These are phyloP conservation scores for Acacia confusa DNA, from an alignment of 306 rosid genomes.

Conservation along the genomic window DNA sequence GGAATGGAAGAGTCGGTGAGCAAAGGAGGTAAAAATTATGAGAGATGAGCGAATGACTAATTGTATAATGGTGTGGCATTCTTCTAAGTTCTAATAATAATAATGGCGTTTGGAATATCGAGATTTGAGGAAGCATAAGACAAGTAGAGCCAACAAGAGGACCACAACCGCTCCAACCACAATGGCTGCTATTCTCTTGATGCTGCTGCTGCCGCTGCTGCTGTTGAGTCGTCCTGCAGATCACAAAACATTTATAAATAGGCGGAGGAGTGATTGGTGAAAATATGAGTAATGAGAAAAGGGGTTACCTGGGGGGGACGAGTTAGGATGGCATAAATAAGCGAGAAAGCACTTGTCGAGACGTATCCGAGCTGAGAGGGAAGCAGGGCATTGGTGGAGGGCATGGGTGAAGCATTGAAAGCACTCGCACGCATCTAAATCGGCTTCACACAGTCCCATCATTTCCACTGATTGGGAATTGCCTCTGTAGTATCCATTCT, in stretches of 20 bases:
- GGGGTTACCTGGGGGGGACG: neutral
- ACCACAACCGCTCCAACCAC: constrained; percentile 64
- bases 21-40: neutral
- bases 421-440: constrained; percentile 55
- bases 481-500: constrained; percentile 38
- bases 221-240: too few species aligned
- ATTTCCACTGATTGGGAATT: constrained; percentile 31
- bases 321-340: constrained; percentile 34
- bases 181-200: constrained; percentile 48
- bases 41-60: neutral
- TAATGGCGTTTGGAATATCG: constrained; percentile 53
- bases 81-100: neutral
- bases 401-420: constrained; percentile 60
- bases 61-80: neutral
- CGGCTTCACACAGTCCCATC: constrained; percentile 71
- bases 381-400: constrained; percentile 43
- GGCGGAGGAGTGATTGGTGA: too few species aligned
- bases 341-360: constrained; percentile 56
- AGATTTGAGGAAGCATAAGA: constrained; percentile 46
- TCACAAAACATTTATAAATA: too few species aligned
- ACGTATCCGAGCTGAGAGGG: constrained; percentile 60
- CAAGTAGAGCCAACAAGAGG: constrained; percentile 40
- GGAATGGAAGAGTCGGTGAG: neutral
- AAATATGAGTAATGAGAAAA: too few species aligned
- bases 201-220: constrained; percentile 5